These are phyloP conservation scores for Ceratocystis huliohia DNA, from an alignment of 2,329 filamentous ascomycete species.

Conservation along the genomic window DNA sequence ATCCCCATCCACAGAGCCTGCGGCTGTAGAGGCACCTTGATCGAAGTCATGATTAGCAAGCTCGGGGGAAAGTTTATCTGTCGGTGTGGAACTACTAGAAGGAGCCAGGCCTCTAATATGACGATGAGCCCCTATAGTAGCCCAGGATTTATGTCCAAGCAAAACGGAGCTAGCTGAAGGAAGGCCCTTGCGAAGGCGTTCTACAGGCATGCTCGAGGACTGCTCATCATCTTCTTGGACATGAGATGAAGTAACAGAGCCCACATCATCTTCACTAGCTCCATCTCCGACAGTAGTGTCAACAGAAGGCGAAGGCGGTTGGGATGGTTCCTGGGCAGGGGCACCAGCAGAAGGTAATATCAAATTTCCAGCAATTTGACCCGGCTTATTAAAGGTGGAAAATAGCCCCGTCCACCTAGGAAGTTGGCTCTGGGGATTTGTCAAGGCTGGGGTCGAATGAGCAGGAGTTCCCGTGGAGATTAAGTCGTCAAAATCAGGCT, in stretches of 20 bases:
- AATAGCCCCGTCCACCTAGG: not conserved
- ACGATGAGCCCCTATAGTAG: not conserved
- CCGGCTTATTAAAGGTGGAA: not conserved
- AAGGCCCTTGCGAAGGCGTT: not conserved
- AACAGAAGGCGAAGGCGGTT: not conserved
- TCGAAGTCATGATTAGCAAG: not conserved
- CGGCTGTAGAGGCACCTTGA: not conserved
- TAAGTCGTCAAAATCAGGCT: slow-evolving; percentile 8
- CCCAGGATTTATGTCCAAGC: slow-evolving; percentile 4
- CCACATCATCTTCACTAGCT: slow-evolving; percentile 10
- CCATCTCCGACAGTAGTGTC: not conserved
- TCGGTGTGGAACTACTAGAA: not conserved
- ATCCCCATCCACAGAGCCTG: slow-evolving; percentile 2
- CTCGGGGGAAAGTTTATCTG: not conserved
- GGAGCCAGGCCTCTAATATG: slow-evolving; percentile 5
- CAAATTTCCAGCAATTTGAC: not conserved
- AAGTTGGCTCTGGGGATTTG: not conserved
- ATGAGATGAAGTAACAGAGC: slow-evolving; percentile 8
- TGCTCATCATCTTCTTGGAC: not conserved
- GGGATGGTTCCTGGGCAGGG: not conserved
- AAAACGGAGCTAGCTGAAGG: slow-evolving; percentile 1
- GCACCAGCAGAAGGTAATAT: not conserved
- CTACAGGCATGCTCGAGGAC: not conserved
- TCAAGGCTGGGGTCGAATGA: not conserved
- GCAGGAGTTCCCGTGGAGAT: not conserved